Conservation (phyloP, 2,329 filamentous ascomycete species). For the Pseudophaeomoniella oleicola region DNA sequence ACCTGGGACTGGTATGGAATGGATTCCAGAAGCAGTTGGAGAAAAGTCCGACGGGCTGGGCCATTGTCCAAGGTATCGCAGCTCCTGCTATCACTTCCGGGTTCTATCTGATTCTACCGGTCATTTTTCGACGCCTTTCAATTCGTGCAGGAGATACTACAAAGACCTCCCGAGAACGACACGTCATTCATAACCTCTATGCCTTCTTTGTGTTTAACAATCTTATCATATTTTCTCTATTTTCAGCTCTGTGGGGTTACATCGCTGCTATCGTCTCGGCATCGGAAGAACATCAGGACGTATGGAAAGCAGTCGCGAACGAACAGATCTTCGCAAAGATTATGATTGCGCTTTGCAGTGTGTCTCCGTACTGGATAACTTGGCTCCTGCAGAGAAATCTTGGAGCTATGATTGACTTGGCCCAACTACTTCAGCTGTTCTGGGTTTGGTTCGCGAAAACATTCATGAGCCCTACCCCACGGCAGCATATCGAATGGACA, state of each 20-base stretch:
- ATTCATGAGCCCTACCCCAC: constrained; percentile 74
- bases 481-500: constrained; percentile 82
- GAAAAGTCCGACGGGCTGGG: constrained; percentile 55
- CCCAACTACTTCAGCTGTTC: constrained; percentile 71
- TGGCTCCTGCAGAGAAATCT: constrained; percentile 88
- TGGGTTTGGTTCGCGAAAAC: constrained; percentile 74
- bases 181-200: constrained; percentile 82
- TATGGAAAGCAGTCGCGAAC: constrained; percentile 54
- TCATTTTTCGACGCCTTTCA: constrained; percentile 78
- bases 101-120: constrained; percentile 75
- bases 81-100: constrained; percentile 78
- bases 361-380: constrained; percentile 87
- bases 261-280: constrained; percentile 49
- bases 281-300: constrained; percentile 41
- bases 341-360: constrained; percentile 61
- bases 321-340: constrained; percentile 48
- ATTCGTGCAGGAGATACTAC: constrained; percentile 75
- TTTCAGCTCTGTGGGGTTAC: constrained; percentile 68
- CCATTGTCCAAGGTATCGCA: constrained; percentile 78
- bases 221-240: constrained; percentile 81
- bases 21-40: constrained; percentile 54
- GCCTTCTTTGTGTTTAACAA: constrained; percentile 98
- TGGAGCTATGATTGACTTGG: constrained; percentile 85
- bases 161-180: constrained; percentile 81
- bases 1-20: constrained; percentile 67